A percentile compares a stretch with the other conserved stretches of the same genome.
These are phyloP conservation scores for Colletotrichum higginsianum DNA, from an alignment of 2,329 filamentous ascomycete species.

Conservation along the genomic window DNA sequence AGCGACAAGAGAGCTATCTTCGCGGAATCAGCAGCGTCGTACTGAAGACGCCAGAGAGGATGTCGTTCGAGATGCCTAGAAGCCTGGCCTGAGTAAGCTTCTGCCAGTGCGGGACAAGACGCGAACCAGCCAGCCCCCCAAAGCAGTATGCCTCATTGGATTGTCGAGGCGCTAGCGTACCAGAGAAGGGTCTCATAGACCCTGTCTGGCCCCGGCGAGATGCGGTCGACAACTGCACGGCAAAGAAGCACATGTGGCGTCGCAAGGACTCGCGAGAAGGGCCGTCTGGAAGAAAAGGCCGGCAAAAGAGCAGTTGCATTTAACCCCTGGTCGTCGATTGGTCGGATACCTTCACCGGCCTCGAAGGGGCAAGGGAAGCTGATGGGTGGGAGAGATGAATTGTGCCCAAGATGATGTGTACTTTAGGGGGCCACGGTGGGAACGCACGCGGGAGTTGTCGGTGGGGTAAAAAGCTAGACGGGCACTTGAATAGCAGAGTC, in stretches of 20 bases:
- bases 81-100: slow-evolving; percentile 32
- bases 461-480: slow-evolving; percentile 6
- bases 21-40: neutral
- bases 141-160: neutral
- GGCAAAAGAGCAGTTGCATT: slow-evolving; percentile 48
- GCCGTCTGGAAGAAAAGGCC: slow-evolving; percentile 44
- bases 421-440: slow-evolving; percentile 18
- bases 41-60: neutral
- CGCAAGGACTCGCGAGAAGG: slow-evolving; percentile 45
- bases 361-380: slow-evolving; percentile 16
- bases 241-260: slow-evolving; percentile 38
- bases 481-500: slow-evolving; percentile 3
- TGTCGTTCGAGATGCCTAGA: neutral
- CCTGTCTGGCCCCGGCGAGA: slow-evolving; percentile 27
- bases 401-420: slow-evolving; percentile 10
- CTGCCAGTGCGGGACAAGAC: slow-evolving; percentile 17
- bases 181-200: slow-evolving; percentile 10
- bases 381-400: slow-evolving; percentile 20
- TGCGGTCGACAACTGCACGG: slow-evolving; percentile 13
- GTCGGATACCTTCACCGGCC: neutral
- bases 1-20: neutral
- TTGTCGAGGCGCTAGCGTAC: slow-evolving; percentile 27
- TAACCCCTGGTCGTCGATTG: slow-evolving; percentile 45
- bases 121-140: neutral
- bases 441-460: slow-evolving; percentile 1